A percentile compares a stretch with the other conserved stretches of the same genome.
Conservation (phyloP, 345 rosid genomes). For the Dimocarpus longan region DNA sequence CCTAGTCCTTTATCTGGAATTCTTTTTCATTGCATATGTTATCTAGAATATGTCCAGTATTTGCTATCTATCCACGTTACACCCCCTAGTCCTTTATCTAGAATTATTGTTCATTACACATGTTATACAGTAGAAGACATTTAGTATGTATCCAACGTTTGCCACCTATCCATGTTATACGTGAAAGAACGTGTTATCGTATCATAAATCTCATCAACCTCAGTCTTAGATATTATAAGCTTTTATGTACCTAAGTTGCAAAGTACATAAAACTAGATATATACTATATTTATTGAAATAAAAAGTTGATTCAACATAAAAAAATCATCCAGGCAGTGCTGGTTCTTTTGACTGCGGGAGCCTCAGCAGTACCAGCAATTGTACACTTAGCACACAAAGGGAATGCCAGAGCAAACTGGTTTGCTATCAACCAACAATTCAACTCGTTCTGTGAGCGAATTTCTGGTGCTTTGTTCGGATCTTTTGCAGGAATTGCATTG, state of each 20-base stretch:
- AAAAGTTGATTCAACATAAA: background rate
- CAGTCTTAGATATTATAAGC: too few relatives aligned
- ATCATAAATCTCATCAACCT: too few relatives aligned
- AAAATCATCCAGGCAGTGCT: conserved; percentile 50
- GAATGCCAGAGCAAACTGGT: conserved; percentile 68
- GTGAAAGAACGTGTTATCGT: too few relatives aligned
- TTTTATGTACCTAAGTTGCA: background rate
- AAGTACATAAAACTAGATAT: background rate
- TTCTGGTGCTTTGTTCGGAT: conserved; percentile 76
- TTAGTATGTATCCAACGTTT: too few relatives aligned
- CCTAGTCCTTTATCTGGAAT: too few relatives aligned
- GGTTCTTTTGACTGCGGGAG: conserved; percentile 61
- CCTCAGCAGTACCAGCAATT: conserved; percentile 76
- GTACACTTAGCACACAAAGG: conserved; percentile 80
- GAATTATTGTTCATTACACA: too few relatives aligned
- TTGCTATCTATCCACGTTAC: too few relatives aligned
- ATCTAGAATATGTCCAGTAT: too few relatives aligned
- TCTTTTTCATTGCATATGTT: too few relatives aligned
- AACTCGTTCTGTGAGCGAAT: conserved; percentile 75
- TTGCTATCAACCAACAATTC: conserved; percentile 71
- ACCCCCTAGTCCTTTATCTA: too few relatives aligned
- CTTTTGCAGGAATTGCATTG: conserved; percentile 45
- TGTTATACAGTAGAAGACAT: too few relatives aligned
- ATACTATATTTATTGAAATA: background rate
- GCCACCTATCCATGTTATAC: too few relatives aligned